Percentiles rank a stretch among this genome's conserved stretches.
Evolutionary conservation across 2,329 filamentous ascomycete genomes (phyloP).

Genomic region (Aspergillus sp.): DNA sequence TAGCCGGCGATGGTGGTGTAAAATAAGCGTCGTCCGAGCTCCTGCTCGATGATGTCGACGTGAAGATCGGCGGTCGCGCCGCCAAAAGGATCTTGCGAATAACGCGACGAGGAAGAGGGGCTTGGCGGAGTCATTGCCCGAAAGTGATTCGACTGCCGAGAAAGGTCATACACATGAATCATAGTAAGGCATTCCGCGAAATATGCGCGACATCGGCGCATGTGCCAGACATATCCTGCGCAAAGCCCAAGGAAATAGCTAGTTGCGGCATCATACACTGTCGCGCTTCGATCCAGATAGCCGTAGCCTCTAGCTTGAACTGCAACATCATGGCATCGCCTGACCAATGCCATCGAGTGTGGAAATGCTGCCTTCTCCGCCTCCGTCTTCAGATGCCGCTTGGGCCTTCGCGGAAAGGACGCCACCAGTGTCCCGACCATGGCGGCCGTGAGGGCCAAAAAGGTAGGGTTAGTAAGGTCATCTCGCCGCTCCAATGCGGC

Average conservation of each 20-base stretch:
- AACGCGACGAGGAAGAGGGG: slow-evolving; percentile 26
- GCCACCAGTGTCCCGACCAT: slow-evolving; percentile 50
- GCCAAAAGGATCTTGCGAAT: slow-evolving; percentile 25
- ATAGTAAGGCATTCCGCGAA: slow-evolving; percentile 48
- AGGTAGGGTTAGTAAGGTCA: slow-evolving; percentile 44
- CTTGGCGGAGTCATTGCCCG: slow-evolving; percentile 24
- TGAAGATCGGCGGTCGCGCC: slow-evolving; percentile 19
- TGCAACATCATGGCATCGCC: slow-evolving; percentile 47
- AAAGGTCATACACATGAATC: slow-evolving; percentile 44
- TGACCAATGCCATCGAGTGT: slow-evolving; percentile 47
- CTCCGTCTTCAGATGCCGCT: slow-evolving; percentile 43
- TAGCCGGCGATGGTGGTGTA: slow-evolving; percentile 79
- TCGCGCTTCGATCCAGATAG: slow-evolving; percentile 46
- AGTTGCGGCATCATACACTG: slow-evolving; percentile 48
- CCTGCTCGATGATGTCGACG: slow-evolving; percentile 44
- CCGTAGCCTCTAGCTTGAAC: slow-evolving; percentile 47
- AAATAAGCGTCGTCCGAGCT: slow-evolving; percentile 65
- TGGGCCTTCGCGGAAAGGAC: slow-evolving; percentile 49
- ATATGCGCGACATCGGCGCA: slow-evolving; percentile 44
- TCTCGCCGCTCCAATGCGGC: slow-evolving; percentile 46
- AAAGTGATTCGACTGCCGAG: slow-evolving; percentile 25
- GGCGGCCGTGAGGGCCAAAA: slow-evolving; percentile 47
- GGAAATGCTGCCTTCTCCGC: slow-evolving; percentile 42
- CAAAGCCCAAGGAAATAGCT: slow-evolving; percentile 49
- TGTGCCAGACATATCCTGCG: slow-evolving; percentile 43